Base-by-base conservation (phyloP, 2,329 filamentous ascomycete genomes). In the Arachnomyces sp. region DNA sequence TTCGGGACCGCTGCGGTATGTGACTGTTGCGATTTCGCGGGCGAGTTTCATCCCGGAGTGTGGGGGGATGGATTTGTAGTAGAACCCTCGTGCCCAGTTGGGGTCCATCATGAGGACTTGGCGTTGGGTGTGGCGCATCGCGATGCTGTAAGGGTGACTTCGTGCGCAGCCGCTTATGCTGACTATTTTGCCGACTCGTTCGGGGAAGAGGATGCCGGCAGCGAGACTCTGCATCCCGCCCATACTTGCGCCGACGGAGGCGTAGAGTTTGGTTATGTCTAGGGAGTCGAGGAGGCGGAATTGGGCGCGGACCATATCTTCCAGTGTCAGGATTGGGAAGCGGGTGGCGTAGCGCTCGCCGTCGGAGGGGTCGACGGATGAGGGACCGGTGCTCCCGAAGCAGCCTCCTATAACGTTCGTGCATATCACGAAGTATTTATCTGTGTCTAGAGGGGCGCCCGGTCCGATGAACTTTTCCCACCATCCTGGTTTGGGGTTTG, bases 61-160 rank as follows among this genome's bases (percentile, higher is more conserved):
- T 1, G 92, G 92, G 2, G 92, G 92, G 5, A 98, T 79, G 31
- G 72, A 69, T 55, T 81, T 82, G 59, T 94, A 94, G 70, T 96
- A 96, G 67, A 90, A 94, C 2, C 92, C 92, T 28, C 92, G 79
- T 51, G 86, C 85, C 92, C 92, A 98, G 56, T 94, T 88, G 2
- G 89, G 88, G 55, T 98, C 92, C 83, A 95, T 95, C 89, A 98
- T 96, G 35, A 98, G 75, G 1, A 95, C 92, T 67, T 96, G 92
- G 18, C 92, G 81, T 65, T 98, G 92, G 0, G 90, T 94, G 65
- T 98, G 92, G 39, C 92, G 81, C 90, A 98, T 95, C 28, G 92
- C 92, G 59, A 98, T 94, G 62, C 89, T 94, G 68, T 98, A 98
- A 0, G 92, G 92, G 60, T 98, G 92, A 52, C 84, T 93, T 48